Base-by-base conservation (phyloP, 176 grass and related monocot genomes). In the Chrysopogon serrulatus region DNA sequence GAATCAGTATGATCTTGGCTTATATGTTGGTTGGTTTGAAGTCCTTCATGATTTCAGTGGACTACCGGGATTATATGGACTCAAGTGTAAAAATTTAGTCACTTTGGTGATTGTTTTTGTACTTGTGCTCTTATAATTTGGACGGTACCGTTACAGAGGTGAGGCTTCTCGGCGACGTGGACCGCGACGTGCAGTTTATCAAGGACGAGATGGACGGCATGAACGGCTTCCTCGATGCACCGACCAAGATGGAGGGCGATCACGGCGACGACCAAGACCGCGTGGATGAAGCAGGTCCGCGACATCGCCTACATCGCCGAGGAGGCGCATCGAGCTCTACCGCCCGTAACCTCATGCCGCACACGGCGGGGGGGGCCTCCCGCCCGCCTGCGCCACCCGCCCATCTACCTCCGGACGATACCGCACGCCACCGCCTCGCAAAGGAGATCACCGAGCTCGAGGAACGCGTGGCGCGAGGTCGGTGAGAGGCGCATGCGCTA, bases 251-350 rank as follows among this genome's bases (percentile, higher is more conserved):
- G 39, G 64, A 67, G 43, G 26, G 11, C 11, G 45, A 11, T 27
- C 83, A 86, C n/a, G n/a, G n/a, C 53, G 32, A 79, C 15, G 65
- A 86, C 84, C 84, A 86, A 75, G 2, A 62, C 51, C 1, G 84
- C 75, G 2, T 86, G 84, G 84, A 86, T 86, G 84, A 86, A 79
- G 84, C 84, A 86, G 75, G 75, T 86, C 34, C 51, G 74, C 10
- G 84, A 86, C 0, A 14, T 86, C 51, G 1, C 84, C 54, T 72
- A 79, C 84, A 13, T 79, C 65, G 48, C 83, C 1, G 14, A 79
- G 28, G 84, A 86, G n/a, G 65, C 72, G 66, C 84, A 36, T 86
- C 66, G 31, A 72, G 23, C 21, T 19, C 53, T 79, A 86, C 66
- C 0, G 0, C n/a, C 3, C 51, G 4, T 0, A 23, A 63, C 53